Base-by-base conservation (phyloP, 345 rosid genomes). In the Rhizophora apiculata region DNA sequence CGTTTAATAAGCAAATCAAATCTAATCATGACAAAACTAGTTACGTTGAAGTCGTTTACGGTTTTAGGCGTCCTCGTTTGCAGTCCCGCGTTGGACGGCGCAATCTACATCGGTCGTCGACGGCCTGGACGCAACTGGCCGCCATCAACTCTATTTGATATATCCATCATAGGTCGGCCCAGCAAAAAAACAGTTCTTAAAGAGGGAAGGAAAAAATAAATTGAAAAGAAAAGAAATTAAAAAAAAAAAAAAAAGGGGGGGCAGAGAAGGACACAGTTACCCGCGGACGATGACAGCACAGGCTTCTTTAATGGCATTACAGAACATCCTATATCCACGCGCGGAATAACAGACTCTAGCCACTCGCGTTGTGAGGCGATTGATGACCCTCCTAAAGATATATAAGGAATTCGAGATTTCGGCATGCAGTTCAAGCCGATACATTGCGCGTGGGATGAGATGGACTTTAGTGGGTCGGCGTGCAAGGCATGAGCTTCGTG, bases 31-130 rank as follows among this genome's bases (percentile, higher is more conserved):
- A 8, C 10, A 7, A 34, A 34, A 34, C 7, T 7, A 34, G 37
- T 34, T 34, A 0, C 9, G 37, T 7, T 34, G 9, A 34, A 34
- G 9, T 34, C 9, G 10, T 7, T 34, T 8, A 34, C 37, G 1
- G 37, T 34, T 34, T 9, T 34, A 8, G 80, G 74, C 80, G 68
- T 72, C 74, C 36, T 52, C 11, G 51, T 10, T 6, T 8, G 6
- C 11, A 22, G 24, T 65, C 81, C 79, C 79, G 71, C 72, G 46
- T 39, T 56, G 65, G 79, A 62, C 81, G 85, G 85, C 78, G 68
- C 54, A n/a, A n/a, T 53, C 57, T 31, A 26, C 39, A 0, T 26
- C 31, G 0, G 34, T n/a, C 67, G 21, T 24, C n/a, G 30, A 43
- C 65, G 8, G 13, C 21, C 69, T 69, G 82, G 82, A 82, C 67